These are phyloP conservation scores for Diplocarpon mali DNA, from an alignment of 2,329 filamentous ascomycete genomes.

Conservation along the genomic window DNA sequence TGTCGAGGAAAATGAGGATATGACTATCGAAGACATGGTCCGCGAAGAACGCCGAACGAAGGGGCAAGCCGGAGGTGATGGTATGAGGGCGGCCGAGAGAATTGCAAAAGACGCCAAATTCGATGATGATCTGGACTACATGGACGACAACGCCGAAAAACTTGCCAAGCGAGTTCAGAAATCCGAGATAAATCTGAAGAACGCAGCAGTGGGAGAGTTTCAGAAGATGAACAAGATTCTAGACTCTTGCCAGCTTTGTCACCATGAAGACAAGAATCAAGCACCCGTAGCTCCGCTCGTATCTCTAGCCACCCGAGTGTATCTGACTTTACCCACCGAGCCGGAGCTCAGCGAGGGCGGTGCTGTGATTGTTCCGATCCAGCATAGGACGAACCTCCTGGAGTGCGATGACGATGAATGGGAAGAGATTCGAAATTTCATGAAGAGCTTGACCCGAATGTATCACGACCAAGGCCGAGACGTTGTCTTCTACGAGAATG, in stretches of 20 bases:
- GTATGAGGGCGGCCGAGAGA: constrained; percentile 72
- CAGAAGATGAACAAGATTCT: constrained; percentile 81
- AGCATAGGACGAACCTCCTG: constrained; percentile 81
- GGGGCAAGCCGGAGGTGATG: constrained; percentile 67
- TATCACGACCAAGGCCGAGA: constrained; percentile 89
- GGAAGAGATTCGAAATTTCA: constrained; percentile 98
- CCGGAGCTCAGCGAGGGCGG: constrained; percentile 78
- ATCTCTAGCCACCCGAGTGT: constrained; percentile 76
- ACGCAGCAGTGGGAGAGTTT: constrained; percentile 76
- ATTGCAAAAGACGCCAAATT: constrained; percentile 92
- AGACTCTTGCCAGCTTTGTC: constrained; percentile 80
- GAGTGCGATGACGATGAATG: constrained; percentile 98
- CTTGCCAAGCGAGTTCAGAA: constrained; percentile 81
- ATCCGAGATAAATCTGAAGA: constrained; percentile 78
- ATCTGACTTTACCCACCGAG: constrained; percentile 77
- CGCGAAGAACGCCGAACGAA: constrained; percentile 82
- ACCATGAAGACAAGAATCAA: constrained; percentile 70
- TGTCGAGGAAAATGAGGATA: constrained; percentile 87
- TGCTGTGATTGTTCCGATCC: constrained; percentile 78
- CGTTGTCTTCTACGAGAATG: constrained; percentile 97
- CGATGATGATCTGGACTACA: constrained; percentile 86
- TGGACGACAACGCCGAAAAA: constrained; percentile 91
- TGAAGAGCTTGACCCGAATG: constrained; percentile 90
- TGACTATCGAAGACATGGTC: constrained; percentile 95
- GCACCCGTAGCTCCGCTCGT: constrained; percentile 77